Evolutionary conservation across 208 protist species (phyloP).

Genomic region (Trypanosoma cruzi): DNA sequence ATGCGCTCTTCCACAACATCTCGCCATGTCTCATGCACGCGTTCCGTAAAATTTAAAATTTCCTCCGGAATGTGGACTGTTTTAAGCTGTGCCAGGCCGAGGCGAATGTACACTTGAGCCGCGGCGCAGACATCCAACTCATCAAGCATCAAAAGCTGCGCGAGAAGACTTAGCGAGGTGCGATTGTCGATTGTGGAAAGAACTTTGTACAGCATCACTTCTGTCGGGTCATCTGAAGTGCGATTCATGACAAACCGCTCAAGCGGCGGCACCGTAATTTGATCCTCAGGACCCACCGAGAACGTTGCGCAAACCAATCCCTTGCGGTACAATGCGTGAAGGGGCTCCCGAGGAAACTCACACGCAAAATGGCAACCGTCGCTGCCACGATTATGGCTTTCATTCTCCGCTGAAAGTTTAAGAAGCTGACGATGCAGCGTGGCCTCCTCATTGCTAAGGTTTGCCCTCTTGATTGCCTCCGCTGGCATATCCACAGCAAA

Average conservation of each 20-base stretch:
- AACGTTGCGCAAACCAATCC: constrained; percentile 92
- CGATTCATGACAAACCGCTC: constrained; percentile 98
- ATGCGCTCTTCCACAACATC: constrained; percentile 21
- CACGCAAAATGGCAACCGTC: constrained; percentile 40
- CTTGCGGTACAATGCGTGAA: constrained; percentile 78
- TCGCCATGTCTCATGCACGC: constrained; percentile 64
- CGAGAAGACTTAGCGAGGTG: constrained; percentile 90
- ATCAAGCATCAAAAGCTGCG: constrained; percentile 92
- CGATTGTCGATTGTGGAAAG: constrained; percentile 96
- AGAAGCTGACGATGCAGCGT: constrained; percentile 50
- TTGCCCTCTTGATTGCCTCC: constrained; percentile 23
- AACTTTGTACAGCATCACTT: constrained; percentile 96
- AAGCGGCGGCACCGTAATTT: constrained; percentile 92
- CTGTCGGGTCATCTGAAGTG: constrained; percentile 93
- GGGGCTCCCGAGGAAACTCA: constrained; percentile 43
- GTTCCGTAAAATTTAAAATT: constrained; percentile 18
- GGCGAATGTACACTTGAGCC: constrained; percentile 87
- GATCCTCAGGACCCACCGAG: constrained; percentile 86
- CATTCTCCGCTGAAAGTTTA: constrained; percentile 32
- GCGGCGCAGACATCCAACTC: constrained; percentile 91
- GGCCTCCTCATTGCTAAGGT: constrained; percentile 38
- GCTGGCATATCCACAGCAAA: constrained; percentile 35
- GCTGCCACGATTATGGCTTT: constrained; percentile 4
- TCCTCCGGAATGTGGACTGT: constrained; percentile 37
- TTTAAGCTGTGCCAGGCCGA: constrained; percentile 88